Evolutionary conservation across 164 flowering plant species (phyloP).

Genomic region (Taxillus chinensis): DNA sequence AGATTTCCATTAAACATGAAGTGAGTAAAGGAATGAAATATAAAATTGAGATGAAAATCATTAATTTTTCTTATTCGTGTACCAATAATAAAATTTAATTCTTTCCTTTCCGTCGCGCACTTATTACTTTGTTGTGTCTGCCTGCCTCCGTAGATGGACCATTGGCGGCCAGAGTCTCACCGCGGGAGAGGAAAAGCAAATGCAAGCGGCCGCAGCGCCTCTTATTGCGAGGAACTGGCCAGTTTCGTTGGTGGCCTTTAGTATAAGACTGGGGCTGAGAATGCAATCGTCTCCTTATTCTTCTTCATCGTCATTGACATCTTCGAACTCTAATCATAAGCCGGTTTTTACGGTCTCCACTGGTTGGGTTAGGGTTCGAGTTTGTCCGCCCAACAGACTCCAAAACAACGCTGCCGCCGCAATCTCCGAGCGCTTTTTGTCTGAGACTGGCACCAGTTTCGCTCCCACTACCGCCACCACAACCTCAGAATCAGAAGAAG

Average conservation of each 20-base stretch:
- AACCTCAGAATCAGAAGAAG: conserved; percentile 12
- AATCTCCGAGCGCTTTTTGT: neutral
- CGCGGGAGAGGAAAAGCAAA: neutral
- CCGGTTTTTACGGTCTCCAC: neutral
- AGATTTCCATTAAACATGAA: too few species aligned
- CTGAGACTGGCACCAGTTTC: conserved; percentile 1
- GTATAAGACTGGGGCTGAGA: conserved; percentile 9
- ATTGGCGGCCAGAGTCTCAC: too few species aligned
- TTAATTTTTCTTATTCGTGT: too few species aligned
- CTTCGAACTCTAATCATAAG: conserved; percentile 16
- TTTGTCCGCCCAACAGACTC: conserved; percentile 3
- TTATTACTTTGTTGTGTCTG: too few species aligned
- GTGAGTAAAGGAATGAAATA: too few species aligned
- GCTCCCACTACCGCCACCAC: conserved; percentile 6
- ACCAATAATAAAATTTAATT: too few species aligned
- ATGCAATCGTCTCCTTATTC: conserved; percentile 28
- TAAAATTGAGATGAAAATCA: too few species aligned
- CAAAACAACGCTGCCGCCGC: neutral
- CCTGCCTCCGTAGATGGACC: too few species aligned
- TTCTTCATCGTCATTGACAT: neutral
- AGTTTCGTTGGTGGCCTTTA: conserved; percentile 6
- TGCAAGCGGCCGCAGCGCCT: neutral
- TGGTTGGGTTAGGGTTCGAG: conserved; percentile 6
- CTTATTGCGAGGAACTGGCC: conserved; percentile 6
- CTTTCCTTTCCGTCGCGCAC: too few species aligned